These are phyloP conservation scores for Verticillium nubilum DNA, from an alignment of 2,329 filamentous ascomycete genomes.

Conservation along the genomic window DNA sequence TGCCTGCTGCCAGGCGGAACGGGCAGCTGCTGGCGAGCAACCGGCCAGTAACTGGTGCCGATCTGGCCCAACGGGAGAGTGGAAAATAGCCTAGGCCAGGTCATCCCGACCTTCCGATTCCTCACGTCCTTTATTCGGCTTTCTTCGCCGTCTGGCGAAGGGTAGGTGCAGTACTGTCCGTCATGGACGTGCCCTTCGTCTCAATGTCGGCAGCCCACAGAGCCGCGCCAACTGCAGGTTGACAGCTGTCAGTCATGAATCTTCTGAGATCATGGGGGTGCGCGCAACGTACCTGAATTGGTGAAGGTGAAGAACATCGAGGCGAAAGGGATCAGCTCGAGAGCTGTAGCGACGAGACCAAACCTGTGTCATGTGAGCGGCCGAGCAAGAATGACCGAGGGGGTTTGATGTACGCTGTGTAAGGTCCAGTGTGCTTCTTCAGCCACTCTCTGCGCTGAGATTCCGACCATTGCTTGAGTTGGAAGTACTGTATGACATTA, in stretches of 20 bases:
- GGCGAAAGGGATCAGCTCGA: constrained; percentile 79
- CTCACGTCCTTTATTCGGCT: constrained; percentile 29
- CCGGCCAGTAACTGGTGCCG: not conserved
- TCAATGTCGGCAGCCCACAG: constrained; percentile 93
- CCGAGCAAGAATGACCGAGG: not conserved
- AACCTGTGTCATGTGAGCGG: constrained; percentile 49
- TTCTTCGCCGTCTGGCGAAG: constrained; percentile 44
- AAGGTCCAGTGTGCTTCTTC: constrained; percentile 64
- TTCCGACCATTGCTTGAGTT: constrained; percentile 77
- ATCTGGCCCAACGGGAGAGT: not conserved
- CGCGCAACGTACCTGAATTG: constrained; percentile 57
- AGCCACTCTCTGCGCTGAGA: constrained; percentile 64
- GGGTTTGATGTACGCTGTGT: constrained; percentile 62
- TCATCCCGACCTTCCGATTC: not conserved
- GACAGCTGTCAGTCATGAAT: constrained; percentile 13
- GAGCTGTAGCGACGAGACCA: constrained; percentile 64
- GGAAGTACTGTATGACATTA: constrained; percentile 63
- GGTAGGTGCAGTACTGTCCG: constrained; percentile 42
- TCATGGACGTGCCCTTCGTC: constrained; percentile 42
- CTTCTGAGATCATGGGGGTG: not conserved
- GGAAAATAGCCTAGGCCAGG: not conserved
- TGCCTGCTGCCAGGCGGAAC: not conserved
- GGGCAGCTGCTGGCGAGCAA: not conserved
- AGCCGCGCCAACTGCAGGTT: constrained; percentile 67
- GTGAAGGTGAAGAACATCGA: constrained; percentile 86